Conservation (phyloP, 805 yeast species). For the Debaryomyces tyrocola region DNA sequence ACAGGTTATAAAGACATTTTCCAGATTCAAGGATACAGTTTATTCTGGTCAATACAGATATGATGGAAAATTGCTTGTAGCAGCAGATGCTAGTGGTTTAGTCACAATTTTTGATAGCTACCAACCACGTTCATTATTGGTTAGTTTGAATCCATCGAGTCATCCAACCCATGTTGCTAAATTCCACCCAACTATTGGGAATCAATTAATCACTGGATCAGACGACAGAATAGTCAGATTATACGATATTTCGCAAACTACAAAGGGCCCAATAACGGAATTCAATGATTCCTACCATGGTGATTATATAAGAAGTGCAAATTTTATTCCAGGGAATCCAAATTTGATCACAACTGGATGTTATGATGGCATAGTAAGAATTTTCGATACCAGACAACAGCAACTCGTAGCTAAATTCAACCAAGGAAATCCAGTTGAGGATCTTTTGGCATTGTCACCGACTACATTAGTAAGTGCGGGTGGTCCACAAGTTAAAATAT, state of each 20-base stretch:
- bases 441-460: slow-evolving; percentile 69
- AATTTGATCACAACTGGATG: slow-evolving; percentile 89
- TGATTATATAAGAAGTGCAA: slow-evolving; percentile 85
- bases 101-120: slow-evolving; percentile 88
- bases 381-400: slow-evolving; percentile 74
- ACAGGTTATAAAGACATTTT: slow-evolving; percentile 82
- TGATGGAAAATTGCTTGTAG: slow-evolving; percentile 89
- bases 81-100: slow-evolving; percentile 93
- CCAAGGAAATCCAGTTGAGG: slow-evolving; percentile 78
- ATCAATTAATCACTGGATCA: slow-evolving; percentile 80
- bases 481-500: slow-evolving; percentile 79
- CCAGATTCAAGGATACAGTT: slow-evolving; percentile 87
- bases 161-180: slow-evolving; percentile 93
- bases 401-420: slow-evolving; percentile 64
- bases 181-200: slow-evolving; percentile 76
- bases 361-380: slow-evolving; percentile 82
- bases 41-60: slow-evolving; percentile 87
- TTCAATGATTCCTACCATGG: slow-evolving; percentile 66
- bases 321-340: slow-evolving; percentile 71
- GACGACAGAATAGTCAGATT: slow-evolving; percentile 87
- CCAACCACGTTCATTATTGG: slow-evolving; percentile 74
- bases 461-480: slow-evolving; percentile 80
- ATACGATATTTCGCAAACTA: slow-evolving; percentile 80
- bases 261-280: slow-evolving; percentile 65
- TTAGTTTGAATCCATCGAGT: slow-evolving; percentile 77